Base-by-base conservation (phyloP, 1,139 yeast species). In the Williopsis jadinii region DNA sequence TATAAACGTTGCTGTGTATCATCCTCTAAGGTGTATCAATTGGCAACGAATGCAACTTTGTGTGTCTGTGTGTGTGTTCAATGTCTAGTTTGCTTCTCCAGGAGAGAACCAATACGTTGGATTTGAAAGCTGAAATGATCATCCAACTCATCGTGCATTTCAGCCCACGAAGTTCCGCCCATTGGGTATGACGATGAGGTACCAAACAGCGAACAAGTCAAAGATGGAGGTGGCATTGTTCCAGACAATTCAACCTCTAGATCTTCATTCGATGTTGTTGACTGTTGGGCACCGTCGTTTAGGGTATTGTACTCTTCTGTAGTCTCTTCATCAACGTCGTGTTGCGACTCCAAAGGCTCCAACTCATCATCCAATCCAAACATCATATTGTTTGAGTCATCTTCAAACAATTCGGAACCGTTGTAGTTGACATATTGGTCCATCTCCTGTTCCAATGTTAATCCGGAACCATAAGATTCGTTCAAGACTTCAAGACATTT, bases 151-250 rank as follows among this genome's bases (percentile, higher is more conserved):
- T 34, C 37, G 40, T 46, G 47, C 32, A 46, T 24, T 14, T 46
- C 47, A 8, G 47, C 50, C 50, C 50, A 46, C 10, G 50, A 46
- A 8, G 37, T 32, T 19, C 24, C 24, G 13, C 44, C 47, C 40
- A 42, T 38, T 14, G 35, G 24, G 11, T 24, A 34, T 5, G 46
- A 44, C 24, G 24, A 19, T 19, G 24, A 19, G 24, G 24, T 19
- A 4, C 43, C 44, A 8, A 39, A 35, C 29, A 43, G 30, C 4
- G 47, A 44, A 5, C 42, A 42, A 6, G 41, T 35, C 32, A 43
- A 26, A 1, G 50, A 43, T 26, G 50, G 47, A 28, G 44, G 44
- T 1, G 33, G 34, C 37, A 31, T 28, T 13, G 41, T 37, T 9
- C 30, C 8, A n/a, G 14, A n/a, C 32, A n/a, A 8, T 30, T 13